Evolutionary conservation across 2,329 filamentous ascomycete species (phyloP).

Genomic region (Epichloe festucae): DNA sequence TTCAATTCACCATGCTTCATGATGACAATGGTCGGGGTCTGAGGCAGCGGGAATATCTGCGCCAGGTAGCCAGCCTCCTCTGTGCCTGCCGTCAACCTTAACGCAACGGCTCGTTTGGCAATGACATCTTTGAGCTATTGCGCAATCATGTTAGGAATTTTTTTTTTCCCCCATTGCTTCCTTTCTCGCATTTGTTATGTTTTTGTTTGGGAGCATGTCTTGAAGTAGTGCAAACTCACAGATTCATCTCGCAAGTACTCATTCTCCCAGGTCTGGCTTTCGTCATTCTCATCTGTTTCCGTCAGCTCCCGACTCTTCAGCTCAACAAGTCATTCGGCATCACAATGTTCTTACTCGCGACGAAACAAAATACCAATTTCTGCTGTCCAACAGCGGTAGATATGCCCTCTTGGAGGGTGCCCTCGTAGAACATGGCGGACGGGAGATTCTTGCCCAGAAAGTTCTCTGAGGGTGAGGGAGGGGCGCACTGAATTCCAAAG

Average conservation of each 20-base stretch:
- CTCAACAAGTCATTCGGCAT: background rate
- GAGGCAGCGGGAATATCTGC: constrained; percentile 69
- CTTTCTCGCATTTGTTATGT: background rate
- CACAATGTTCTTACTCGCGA: constrained; percentile 49
- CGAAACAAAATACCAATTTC: constrained; percentile 76
- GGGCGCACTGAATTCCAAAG: too few relatives aligned
- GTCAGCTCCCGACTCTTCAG: constrained; percentile 7
- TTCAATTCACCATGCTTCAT: constrained; percentile 69
- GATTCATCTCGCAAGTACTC: constrained; percentile 48
- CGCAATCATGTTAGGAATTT: constrained; percentile 6
- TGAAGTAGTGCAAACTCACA: constrained; percentile 25
- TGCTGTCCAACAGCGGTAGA: constrained; percentile 57
- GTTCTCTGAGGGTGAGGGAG: too few relatives aligned
- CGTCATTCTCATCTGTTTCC: constrained; percentile 48
- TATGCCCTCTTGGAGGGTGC: constrained; percentile 71
- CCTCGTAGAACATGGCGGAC: constrained; percentile 62
- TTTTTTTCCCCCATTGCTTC: background rate
- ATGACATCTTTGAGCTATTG: constrained; percentile 43
- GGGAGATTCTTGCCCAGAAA: too few relatives aligned
- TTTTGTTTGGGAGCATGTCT: background rate
- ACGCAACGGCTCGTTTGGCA: constrained; percentile 48
- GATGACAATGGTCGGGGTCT: constrained; percentile 65
- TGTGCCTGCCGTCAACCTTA: constrained; percentile 60
- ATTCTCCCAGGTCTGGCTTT: constrained; percentile 60
- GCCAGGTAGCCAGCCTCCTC: constrained; percentile 71